These are phyloP conservation scores for Crithidia bombi DNA, from an alignment of 208 protist species.

Conservation along the genomic window DNA sequence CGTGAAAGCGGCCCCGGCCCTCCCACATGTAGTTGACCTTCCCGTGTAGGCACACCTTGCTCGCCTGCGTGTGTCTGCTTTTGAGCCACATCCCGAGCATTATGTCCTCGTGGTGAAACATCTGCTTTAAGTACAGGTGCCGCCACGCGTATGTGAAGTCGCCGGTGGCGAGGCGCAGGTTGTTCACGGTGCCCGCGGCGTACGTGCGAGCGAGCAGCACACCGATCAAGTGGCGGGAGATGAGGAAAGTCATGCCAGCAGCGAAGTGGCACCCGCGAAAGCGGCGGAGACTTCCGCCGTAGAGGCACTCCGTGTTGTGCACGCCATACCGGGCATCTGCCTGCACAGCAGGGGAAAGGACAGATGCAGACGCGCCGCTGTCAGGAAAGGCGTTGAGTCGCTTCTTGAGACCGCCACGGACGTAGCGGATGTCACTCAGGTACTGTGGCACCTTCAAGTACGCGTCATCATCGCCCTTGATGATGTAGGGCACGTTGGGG, in stretches of 20 bases:
- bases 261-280: background rate
- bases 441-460: conserved; percentile 54
- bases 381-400: too few species aligned
- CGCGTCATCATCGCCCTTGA: conserved; percentile 56
- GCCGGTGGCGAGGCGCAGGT: background rate
- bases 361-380: too few species aligned
- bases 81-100: background rate
- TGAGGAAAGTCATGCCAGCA: background rate
- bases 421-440: conserved; percentile 36
- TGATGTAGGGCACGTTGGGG: conserved; percentile 37
- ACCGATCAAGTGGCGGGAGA: background rate
- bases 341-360: too few species aligned
- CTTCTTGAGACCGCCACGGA: background rate
- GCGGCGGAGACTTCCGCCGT: conserved; percentile 7
- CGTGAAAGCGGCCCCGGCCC: conserved; percentile 5
- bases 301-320: background rate
- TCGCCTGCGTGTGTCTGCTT: background rate
- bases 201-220: background rate
- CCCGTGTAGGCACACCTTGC: background rate
- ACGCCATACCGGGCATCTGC: too few species aligned
- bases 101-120: conserved; percentile 12
- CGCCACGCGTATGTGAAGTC: background rate
- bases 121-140: background rate
- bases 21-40: background rate
- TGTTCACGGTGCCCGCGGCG: background rate